Base-by-base conservation (phyloP, 1,139 yeast genomes). In the Blastobotrys indianensis region DNA sequence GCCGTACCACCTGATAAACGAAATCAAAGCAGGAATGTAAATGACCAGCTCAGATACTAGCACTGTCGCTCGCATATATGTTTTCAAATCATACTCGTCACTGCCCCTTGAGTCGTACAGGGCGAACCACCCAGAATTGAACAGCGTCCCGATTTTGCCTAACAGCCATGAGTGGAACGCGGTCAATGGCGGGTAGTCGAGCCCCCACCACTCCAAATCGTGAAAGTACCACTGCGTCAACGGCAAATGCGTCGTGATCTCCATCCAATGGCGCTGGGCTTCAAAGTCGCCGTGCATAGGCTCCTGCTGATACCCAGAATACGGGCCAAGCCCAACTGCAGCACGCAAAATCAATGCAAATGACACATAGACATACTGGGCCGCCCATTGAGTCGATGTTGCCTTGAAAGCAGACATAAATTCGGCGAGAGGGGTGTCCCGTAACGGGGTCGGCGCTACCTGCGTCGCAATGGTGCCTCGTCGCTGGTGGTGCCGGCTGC, bases 231-330 rank as follows among this genome's bases (percentile, higher is more conserved):
- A 94, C 52, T 83, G 60, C 1, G 70, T 65, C 2, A 86, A 66
- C 0, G 96, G 95, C 45, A 90, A 63, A 54, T 81, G 78, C 37
- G 74, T 79, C 0, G 98, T 90, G 48, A 92, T 71, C 63, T 94
- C 98, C 79, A 92, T 76, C 98, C 98, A 92, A 63, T 92, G 98
- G 54, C 98, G 75, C 64, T 94, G 98, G 0, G 98, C 97, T 65
- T 94, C 99, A 61, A 92, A 92, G 63, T 92, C 98, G 3, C 98
- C 98, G 68, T 72, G 80, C 77, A 86, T 77, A 6, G 97, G 97
- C 11, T 82, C 79, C 3, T 72, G 68, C 8, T 71, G 68, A 39
- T 44, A 51, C 15, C 70, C 98, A 42, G 95, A 87, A 61, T 79
- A 90, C 2, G 90, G 76, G 0, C 97, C 98, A 39, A 90, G 70